These are phyloP conservation scores for Xerophyta viscosa DNA, from an alignment of 106 monocot species.

Conservation along the genomic window DNA sequence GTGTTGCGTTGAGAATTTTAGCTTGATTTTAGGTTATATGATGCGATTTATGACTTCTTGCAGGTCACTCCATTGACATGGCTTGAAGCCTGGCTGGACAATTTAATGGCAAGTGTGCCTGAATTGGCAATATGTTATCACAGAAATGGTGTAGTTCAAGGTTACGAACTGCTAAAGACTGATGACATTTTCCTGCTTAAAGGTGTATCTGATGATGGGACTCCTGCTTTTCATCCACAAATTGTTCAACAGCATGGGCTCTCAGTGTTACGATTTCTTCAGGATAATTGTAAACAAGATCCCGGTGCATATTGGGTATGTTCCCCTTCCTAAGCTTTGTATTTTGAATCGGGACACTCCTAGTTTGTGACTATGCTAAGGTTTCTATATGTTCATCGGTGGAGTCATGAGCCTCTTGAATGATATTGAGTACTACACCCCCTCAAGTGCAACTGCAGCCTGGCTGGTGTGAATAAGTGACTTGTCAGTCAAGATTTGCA, in stretches of 20 bases:
- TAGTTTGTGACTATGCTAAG: no score
- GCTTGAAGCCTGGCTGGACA: constrained; percentile 99
- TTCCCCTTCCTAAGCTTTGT: not conserved
- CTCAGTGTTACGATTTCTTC: constrained; percentile 88
- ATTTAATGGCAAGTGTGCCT: constrained; percentile 95
- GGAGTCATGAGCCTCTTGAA: no score
- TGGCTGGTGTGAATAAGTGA: no score
- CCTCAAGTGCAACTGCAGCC: no score
- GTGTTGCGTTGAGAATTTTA: not conserved
- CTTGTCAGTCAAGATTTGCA: no score
- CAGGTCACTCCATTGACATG: constrained; percentile 89
- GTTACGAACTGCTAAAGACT: constrained; percentile 92
- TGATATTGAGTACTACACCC: no score
- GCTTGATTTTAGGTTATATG: constrained; percentile 1
- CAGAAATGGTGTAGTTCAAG: constrained; percentile 95
- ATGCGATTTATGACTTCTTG: constrained; percentile 3
- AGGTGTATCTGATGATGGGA: constrained; percentile 92
- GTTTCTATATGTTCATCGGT: no score
- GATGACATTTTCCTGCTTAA: constrained; percentile 95
- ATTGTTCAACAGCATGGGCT: constrained; percentile 96
- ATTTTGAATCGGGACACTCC: no score
- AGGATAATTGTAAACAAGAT: constrained; percentile 95
- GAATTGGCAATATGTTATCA: constrained; percentile 97
- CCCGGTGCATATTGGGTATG: constrained; percentile 99
- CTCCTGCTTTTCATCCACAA: constrained; percentile 96